These are phyloP conservation scores for Ceratocystis papillata DNA, from an alignment of 2,329 filamentous ascomycete species.

Conservation along the genomic window DNA sequence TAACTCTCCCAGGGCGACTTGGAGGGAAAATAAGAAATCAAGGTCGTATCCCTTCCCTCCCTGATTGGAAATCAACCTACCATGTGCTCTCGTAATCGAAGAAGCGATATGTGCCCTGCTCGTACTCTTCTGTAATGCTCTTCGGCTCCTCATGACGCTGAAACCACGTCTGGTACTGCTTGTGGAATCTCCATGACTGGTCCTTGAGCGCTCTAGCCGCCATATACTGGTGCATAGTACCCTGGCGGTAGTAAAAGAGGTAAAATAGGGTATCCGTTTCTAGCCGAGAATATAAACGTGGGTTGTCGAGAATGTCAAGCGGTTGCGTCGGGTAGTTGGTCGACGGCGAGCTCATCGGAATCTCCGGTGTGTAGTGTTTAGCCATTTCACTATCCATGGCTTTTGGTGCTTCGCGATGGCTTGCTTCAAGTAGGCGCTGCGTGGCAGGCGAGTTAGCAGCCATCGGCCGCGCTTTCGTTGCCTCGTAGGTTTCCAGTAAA, in stretches of 20 bases:
- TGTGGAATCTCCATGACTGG: conserved; percentile 98
- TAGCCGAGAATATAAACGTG: conserved; percentile 73
- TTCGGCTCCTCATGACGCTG: conserved; percentile 97
- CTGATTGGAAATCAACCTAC: conserved; percentile 43
- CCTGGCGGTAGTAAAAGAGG: conserved; percentile 97
- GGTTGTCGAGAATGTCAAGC: conserved; percentile 84
- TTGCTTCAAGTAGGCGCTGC: conserved; percentile 63
- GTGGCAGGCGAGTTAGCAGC: conserved; percentile 54
- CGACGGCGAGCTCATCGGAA: conserved; percentile 61
- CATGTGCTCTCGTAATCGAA: conserved; percentile 99
- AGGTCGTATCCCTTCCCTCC: background rate
- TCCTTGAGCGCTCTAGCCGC: conserved; percentile 95
- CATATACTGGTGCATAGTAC: conserved; percentile 87
- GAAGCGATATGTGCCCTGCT: conserved; percentile 97
- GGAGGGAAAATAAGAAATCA: background rate
- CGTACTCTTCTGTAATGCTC: conserved; percentile 95
- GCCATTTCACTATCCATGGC: conserved; percentile 70
- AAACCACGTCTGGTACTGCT: conserved; percentile 99
- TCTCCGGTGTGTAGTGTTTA: conserved; percentile 71
- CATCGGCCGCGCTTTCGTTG: conserved; percentile 59
- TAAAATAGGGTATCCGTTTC: conserved; percentile 97
- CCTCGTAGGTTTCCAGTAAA: conserved; percentile 80
- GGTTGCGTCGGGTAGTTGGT: conserved; percentile 87
- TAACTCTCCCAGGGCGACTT: no score
- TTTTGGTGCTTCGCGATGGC: conserved; percentile 63